Base-by-base conservation (phyloP, 768 basidiomycete species). In the Naematelia encephala region DNA sequence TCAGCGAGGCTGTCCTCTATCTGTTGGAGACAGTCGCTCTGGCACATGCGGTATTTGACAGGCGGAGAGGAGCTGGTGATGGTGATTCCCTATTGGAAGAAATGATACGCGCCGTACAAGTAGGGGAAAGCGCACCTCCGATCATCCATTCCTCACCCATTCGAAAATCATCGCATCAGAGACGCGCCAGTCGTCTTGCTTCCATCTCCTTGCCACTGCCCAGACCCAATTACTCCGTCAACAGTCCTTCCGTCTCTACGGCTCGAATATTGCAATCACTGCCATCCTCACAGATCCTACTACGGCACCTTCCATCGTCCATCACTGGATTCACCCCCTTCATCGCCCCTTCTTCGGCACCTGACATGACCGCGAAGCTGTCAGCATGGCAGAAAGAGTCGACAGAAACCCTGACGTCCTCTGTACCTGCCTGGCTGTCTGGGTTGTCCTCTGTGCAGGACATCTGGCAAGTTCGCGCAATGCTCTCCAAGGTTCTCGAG, bases 301-400 rank as follows among this genome's bases (percentile, higher is more conserved):
- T 78, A 61, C 82, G 86, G 14, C 82, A 90, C 54, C 82, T 97
- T 0, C 90, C 91, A 0, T 69, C 80, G 1, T 82, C 80, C 59
- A 82, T 97, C 60, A 83, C 82, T 63, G 82, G 83, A 3, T 96
- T 92, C 76, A 89, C 86, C 67, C 92, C 92, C 8, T 93, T 89
- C 74, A 83, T 94, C 60, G 87, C 91, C 67, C 78, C 86, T 4
- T 79, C 81, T 8, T 81, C 85, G 16, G 79, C 51, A 8, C 57
- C 64, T 3, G 47, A 49, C 16, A 49, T 69, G 5, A 29, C 25
- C 12, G 57, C 51, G 4, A 54, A 42, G 14, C 50, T 73, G 39
- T 19, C 23, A 4, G 14, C 11, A 13, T 74, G 69, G 69, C 65
- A 68, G 25, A 54, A 23, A 12, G 26, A 45, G 4, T 48, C 66